A percentile compares a stretch with the other conserved stretches of the same genome.
Evolutionary conservation across 1,284 basidiomycete genomes (phyloP).

Genomic region (Puccinia sorghi): DNA sequence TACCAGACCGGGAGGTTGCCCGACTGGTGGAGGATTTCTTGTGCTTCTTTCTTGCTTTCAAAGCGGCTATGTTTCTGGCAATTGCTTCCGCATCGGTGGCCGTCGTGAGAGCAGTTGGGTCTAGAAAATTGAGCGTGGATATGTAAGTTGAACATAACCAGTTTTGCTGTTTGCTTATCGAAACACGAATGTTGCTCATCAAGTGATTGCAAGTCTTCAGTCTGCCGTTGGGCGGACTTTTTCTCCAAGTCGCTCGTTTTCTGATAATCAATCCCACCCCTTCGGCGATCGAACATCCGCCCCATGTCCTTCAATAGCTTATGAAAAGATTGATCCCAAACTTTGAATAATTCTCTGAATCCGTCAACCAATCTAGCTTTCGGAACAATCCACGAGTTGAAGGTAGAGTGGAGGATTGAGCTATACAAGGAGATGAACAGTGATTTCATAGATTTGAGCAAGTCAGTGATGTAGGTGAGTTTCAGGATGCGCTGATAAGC

Average conservation of each 20-base stretch:
- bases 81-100: constrained; percentile 33
- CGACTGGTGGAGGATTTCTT: constrained; percentile 22
- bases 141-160: constrained; percentile 8
- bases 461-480: constrained; percentile 86
- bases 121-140: background rate
- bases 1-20: constrained; percentile 34
- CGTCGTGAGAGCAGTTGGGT: constrained; percentile 32
- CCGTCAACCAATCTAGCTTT: constrained; percentile 65
- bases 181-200: constrained; percentile 21
- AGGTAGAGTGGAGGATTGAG: constrained; percentile 50
- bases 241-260: constrained; percentile 4
- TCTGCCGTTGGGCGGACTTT: constrained; percentile 17
- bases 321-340: constrained; percentile 81
- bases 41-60: constrained; percentile 34
- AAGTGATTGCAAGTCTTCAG: background rate
- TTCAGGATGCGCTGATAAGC: constrained; percentile 81
- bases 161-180: background rate
- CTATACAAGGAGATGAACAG: constrained; percentile 80
- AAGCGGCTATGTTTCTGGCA: constrained; percentile 42
- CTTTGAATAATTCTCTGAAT: constrained; percentile 70
- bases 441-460: constrained; percentile 74
- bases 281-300: constrained; percentile 65
- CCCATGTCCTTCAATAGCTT: constrained; percentile 73
- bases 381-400: constrained; percentile 52
- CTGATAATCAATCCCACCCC: constrained; percentile 15